Conservation (phyloP, 108 stramenopile species). For the Fistulifera solaris region DNA sequence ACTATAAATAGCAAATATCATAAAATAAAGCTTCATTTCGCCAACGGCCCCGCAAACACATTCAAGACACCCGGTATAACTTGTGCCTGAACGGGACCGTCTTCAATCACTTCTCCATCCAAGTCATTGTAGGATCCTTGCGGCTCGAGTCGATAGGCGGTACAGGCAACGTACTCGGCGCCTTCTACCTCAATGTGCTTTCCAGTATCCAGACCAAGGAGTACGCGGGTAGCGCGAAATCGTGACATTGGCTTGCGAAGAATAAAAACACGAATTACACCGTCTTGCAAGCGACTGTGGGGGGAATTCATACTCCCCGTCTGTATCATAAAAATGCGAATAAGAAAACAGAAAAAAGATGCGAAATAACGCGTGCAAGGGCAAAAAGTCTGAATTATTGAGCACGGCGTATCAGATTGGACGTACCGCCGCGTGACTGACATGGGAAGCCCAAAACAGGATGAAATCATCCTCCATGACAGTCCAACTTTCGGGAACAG, state of each 20-base stretch:
- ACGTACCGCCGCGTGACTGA: conserved; percentile 9
- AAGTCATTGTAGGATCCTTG: conserved; percentile 67
- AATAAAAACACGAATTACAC: conserved; percentile 67
- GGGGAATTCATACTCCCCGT: conserved; percentile 54
- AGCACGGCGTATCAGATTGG: too few species aligned
- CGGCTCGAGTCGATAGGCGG: conserved; percentile 66
- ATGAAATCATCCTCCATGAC: conserved; percentile 61
- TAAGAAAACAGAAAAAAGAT: too few species aligned
- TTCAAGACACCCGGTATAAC: conserved; percentile 37
- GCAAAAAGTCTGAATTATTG: too few species aligned
- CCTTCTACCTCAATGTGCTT: conserved; percentile 40
- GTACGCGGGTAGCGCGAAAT: conserved; percentile 38
- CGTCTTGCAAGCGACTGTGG: conserved; percentile 58
- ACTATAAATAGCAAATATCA: too few species aligned
- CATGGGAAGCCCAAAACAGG: conserved; percentile 80
- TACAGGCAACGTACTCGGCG: conserved; percentile 60
- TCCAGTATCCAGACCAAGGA: conserved; percentile 66
- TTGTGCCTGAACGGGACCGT: conserved; percentile 70
- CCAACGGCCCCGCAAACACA: conserved; percentile 22
- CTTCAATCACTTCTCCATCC: conserved; percentile 81
- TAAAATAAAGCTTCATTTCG: background rate
- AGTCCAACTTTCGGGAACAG: conserved; percentile 45
- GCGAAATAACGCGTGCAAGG: too few species aligned
- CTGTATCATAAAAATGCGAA: too few species aligned
- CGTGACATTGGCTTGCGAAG: conserved; percentile 32